These are phyloP conservation scores for Tillandsia fasciculata DNA, from an alignment of 176 grass and related monocot genomes.

Conservation along the genomic window DNA sequence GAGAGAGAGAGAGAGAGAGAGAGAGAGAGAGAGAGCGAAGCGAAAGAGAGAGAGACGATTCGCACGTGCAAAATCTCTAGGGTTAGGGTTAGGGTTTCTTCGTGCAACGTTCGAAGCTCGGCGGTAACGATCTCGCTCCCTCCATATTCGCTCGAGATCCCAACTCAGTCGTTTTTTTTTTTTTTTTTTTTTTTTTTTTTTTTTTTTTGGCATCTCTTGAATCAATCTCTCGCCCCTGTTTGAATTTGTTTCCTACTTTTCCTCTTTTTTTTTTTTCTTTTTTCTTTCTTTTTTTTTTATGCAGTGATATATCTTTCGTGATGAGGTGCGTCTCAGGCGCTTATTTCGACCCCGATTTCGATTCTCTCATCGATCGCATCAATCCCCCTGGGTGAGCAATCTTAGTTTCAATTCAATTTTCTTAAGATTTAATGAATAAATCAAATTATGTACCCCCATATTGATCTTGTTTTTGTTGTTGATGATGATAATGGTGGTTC, in stretches of 20 bases:
- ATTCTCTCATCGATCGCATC: conserved; percentile 42
- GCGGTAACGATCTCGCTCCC: too few species aligned
- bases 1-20: not conserved
- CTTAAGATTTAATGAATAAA: not conserved
- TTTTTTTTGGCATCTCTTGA: too few species aligned
- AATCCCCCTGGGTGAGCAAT: conserved; percentile 29
- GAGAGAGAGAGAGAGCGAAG: not conserved
- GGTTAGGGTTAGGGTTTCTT: too few species aligned
- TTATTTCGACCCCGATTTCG: conserved; percentile 81
- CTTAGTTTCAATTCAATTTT: not conserved
- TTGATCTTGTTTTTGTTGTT: not conserved
- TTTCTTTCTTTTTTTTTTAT: not conserved
- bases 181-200: too few species aligned
- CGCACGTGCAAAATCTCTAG: too few species aligned
- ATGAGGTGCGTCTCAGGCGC: conserved; percentile 44
- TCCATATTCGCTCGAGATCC: too few species aligned
- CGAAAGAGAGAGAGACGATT: not conserved
- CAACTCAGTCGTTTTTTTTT: too few species aligned
- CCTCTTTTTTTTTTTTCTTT: not conserved
- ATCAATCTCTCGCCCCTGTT: too few species aligned
- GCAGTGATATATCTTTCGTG: conserved; percentile 5
- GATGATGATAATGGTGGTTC: conserved; percentile 9
- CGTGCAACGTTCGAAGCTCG: too few species aligned
- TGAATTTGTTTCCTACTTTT: not conserved
- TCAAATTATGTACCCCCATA: not conserved